Evolutionary conservation across 306 rosid species (phyloP).

Genomic region (Ceratonia siliqua): DNA sequence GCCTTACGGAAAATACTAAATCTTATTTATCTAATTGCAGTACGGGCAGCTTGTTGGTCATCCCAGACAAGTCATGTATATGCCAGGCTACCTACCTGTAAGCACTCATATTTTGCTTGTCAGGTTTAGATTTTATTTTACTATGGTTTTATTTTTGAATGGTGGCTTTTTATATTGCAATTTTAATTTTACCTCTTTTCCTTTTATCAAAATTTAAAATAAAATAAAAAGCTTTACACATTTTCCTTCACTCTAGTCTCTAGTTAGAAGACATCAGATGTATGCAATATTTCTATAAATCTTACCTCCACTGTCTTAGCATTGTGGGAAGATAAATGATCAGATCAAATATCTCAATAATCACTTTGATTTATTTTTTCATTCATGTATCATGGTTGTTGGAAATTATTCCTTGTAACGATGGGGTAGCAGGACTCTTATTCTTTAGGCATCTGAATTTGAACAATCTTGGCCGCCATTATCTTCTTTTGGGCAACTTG

Average conservation of each 20-base stretch:
- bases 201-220: background rate
- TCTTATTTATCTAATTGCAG: slow-evolving; percentile 51
- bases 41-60: slow-evolving; percentile 83
- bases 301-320: background rate
- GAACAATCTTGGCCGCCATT: background rate
- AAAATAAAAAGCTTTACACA: background rate
- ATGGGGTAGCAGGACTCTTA: background rate
- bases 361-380: background rate
- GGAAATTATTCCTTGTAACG: slow-evolving; percentile 15
- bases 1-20: slow-evolving; percentile 20
- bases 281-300: background rate
- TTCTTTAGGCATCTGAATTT: slow-evolving; percentile 19
- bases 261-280: slow-evolving; percentile 16
- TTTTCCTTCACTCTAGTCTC: background rate
- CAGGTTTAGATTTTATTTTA: background rate
- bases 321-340: background rate
- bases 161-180: background rate
- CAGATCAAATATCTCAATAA: slow-evolving; percentile 1
- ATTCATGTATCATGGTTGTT: slow-evolving; percentile 21
- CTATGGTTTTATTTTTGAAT: background rate
- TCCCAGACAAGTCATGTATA: slow-evolving; percentile 78
- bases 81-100: slow-evolving; percentile 90
- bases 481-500: background rate
- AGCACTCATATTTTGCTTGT: slow-evolving; percentile 36
- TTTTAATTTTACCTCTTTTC: background rate